Base-by-base conservation (phyloP, 257 asterid genomes). In the Eustoma russellianum region DNA sequence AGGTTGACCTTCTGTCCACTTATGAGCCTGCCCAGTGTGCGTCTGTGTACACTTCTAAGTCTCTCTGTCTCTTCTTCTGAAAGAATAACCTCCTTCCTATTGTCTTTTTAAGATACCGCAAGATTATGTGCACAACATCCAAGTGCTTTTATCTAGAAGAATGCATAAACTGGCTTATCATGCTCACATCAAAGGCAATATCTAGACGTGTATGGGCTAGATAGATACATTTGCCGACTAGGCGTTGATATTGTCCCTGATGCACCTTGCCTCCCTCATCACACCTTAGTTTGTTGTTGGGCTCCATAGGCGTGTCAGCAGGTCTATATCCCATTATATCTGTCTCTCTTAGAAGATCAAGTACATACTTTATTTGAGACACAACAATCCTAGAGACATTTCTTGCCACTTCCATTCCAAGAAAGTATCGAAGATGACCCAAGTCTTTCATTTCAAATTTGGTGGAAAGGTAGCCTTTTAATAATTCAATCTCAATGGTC, bases 151-250 rank as follows among this genome's bases (percentile, higher is more conserved):
- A 10, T 17, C 8, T 59, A 14, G 13, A 55, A 15, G 10, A 1
- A 2, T 48, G 56, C 12, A 59, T 59, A 35, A 48, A 59, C 43
- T 48, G 49, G 1, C 64, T 59, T 5, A 35, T 8, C 13, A 59
- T 0, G 1, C 51, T 56, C 16, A 56, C 44, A 3, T 0, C 12
- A 44, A 13, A 44, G 9, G 41, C 6, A 0, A 56, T 17, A 6
- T 56, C 30, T 0, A 9, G 3, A 13, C 44, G 19, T 13, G 52
- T 9, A 12, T 56, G 33, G 30, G 44, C 11, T 24, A 56, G 41
- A 44, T 45, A 5, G 9, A 45, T 45, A 5, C 13, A 45, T 3
- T 16, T 18, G 1, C 33, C 44, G 4, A 45, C 44, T 0, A 56
- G 8, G 0, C 33, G 0, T 19, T 59, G 50, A 38, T 59, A 59